Evolutionary conservation across 768 basidiomycete genomes (phyloP).

Genomic region (Boletus huronensis): DNA sequence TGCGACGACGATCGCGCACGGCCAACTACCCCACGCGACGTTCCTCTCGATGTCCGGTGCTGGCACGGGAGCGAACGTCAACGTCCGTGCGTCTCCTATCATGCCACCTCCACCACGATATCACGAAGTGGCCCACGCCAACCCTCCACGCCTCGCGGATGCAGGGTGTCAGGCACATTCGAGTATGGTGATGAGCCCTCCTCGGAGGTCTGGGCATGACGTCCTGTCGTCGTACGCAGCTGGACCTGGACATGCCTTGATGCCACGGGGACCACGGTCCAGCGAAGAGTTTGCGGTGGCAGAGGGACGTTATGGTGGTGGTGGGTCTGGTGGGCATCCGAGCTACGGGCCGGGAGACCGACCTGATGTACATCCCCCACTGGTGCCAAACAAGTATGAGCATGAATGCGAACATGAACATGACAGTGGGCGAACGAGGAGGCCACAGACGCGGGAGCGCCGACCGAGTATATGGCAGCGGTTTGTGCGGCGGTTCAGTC

Average conservation of each 20-base stretch:
- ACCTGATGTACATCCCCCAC: background rate
- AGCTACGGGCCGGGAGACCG: conserved; percentile 7
- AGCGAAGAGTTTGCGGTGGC: conserved; percentile 11
- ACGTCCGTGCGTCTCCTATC: conserved; percentile 8
- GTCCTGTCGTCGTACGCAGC: background rate
- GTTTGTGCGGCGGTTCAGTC: conserved; percentile 24
- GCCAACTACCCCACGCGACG: background rate
- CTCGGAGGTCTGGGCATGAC: conserved; percentile 20
- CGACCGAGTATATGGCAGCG: conserved; percentile 25
- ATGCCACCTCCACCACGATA: conserved; percentile 18
- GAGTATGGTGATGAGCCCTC: conserved; percentile 6
- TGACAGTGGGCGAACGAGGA: background rate
- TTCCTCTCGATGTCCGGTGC: background rate
- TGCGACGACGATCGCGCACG: conserved; percentile 4
- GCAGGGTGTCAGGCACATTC: conserved; percentile 24
- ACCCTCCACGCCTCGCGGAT: conserved; percentile 23
- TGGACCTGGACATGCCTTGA: background rate
- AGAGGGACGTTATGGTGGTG: conserved; percentile 6
- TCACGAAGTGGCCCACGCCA: conserved; percentile 11
- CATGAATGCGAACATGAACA: background rate
- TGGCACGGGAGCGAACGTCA: conserved; percentile 8
- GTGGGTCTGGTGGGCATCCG: background rate
- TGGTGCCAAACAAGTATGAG: conserved; percentile 2
- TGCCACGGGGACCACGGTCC: conserved; percentile 6
- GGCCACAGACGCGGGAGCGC: conserved; percentile 13